Evolutionary conservation across 345 rosid species (phyloP), one percentile per base, ranked within the genome.

Genomic region (Geranium rotundifolium): DNA sequence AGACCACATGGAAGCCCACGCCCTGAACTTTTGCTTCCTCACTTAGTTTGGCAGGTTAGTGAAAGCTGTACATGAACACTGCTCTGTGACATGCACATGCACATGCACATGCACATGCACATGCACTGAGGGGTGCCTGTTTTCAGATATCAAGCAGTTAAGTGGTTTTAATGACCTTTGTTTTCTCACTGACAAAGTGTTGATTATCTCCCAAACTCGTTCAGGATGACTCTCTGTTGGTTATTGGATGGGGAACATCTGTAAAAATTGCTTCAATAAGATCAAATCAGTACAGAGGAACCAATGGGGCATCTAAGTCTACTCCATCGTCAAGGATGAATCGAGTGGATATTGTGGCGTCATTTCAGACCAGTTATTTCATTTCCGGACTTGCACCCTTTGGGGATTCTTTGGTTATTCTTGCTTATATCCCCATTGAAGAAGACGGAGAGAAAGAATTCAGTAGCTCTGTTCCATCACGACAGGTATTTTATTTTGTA

Each of bases 371-470:
- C 64, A 90, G 92, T 90, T 95, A 90, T 78, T 85, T 79, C 75
- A 85, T 95, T 80, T 95, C 99, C 56, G 99, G 99, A 81, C 85
- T 95, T 84, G 96, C 99, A 79, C 99, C 99, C 46, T 95, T 95
- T 82, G 97, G 96, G 63, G 99, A 95, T 81, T 77, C 91, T 71
- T 81, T 95, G 83, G 99, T 95, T 78, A 86, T 95, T 76, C 86
- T 95, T 70, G 97, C 99, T 59, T 95, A 88, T 73, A 82, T 90
- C 71, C 88, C 85, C 63, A 75, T 82, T 68, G 92, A 90, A 78
- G 96, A 81, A 76, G 82, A 88, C 62, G 86, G 89, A 19, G 90
- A 79, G 72, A 88, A 80, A 81, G 96, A 88, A 70, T 81, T 86
- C 70, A 86, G 80, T 70, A 88, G 79, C 72, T 67, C 76, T 27